These are phyloP conservation scores for Naganishia antarctica DNA, from an alignment of 768 basidiomycete genomes.

Conservation along the genomic window DNA sequence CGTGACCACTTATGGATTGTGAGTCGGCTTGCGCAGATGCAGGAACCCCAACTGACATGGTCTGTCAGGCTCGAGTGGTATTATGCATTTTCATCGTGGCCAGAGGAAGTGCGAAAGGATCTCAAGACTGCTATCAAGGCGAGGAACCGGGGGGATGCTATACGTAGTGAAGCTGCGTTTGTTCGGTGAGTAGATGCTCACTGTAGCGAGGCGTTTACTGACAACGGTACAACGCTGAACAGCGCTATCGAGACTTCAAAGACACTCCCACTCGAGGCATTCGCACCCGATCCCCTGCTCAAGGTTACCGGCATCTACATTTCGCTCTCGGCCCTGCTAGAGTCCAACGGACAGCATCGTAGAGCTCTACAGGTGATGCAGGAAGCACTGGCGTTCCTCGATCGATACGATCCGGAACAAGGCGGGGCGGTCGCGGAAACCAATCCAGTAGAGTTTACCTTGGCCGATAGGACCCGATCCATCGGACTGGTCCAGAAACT, in stretches of 20 bases:
- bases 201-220: not conserved
- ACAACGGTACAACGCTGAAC: not conserved
- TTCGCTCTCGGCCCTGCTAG: conserved; percentile 38
- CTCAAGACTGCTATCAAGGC: conserved; percentile 44
- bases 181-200: conserved; percentile 33
- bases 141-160: conserved; percentile 38
- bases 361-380: conserved; percentile 36
- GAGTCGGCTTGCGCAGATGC: conserved; percentile 22
- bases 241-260: conserved; percentile 43
- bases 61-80: conserved; percentile 45
- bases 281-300: conserved; percentile 40
- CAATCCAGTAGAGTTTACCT: not conserved
- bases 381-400: conserved; percentile 32
- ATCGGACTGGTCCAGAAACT: conserved; percentile 46
- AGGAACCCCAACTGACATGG: not conserved
- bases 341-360: conserved; percentile 36
- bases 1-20: conserved; percentile 48
- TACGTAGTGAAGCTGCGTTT: conserved; percentile 39
- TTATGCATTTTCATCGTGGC: conserved; percentile 42
- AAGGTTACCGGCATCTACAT: conserved; percentile 47
- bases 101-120: conserved; percentile 42
- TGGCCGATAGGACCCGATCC: conserved; percentile 38
- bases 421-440: not conserved
- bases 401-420: conserved; percentile 15
- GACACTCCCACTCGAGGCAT: conserved; percentile 32